These are phyloP conservation scores for Microbotryum violaceum DNA, from an alignment of 1,284 basidiomycete species.

Conservation along the genomic window DNA sequence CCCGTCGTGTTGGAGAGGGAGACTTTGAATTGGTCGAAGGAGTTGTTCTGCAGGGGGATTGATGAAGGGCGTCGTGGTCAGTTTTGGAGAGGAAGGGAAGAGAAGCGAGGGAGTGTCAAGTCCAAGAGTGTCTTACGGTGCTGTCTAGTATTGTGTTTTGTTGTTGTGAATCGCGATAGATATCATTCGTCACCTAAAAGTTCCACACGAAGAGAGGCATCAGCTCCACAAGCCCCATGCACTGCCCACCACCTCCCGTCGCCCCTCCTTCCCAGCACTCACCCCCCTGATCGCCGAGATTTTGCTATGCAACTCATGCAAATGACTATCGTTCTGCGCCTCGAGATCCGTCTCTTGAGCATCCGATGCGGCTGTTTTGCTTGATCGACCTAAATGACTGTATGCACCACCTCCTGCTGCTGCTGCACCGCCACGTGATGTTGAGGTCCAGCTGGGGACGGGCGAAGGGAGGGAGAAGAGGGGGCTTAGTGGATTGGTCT, in stretches of 20 bases:
- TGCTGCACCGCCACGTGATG: too few species aligned
- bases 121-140: conserved; percentile 22
- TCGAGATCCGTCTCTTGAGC: conserved; percentile 29
- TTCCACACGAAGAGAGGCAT: background rate
- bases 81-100: background rate
- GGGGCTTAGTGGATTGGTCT: too few species aligned
- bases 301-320: conserved; percentile 32
- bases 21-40: conserved; percentile 34
- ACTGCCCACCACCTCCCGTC: background rate
- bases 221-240: background rate
- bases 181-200: conserved; percentile 34
- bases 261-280: background rate
- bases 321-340: conserved; percentile 34
- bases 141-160: conserved; percentile 34
- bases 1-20: conserved; percentile 26
- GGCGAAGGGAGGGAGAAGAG: too few species aligned
- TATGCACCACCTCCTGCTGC: too few species aligned
- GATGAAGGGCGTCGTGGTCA: background rate
- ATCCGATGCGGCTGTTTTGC: conserved; percentile 2
- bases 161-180: conserved; percentile 32
- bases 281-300: conserved; percentile 29
- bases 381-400: too few species aligned
- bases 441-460: too few species aligned
- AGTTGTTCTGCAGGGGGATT: conserved; percentile 22
- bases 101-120: background rate